Evolutionary conservation across 1,284 basidiomycete genomes (phyloP), one percentile per base, ranked within the genome.

Genomic region (Stereum hirsutum): DNA sequence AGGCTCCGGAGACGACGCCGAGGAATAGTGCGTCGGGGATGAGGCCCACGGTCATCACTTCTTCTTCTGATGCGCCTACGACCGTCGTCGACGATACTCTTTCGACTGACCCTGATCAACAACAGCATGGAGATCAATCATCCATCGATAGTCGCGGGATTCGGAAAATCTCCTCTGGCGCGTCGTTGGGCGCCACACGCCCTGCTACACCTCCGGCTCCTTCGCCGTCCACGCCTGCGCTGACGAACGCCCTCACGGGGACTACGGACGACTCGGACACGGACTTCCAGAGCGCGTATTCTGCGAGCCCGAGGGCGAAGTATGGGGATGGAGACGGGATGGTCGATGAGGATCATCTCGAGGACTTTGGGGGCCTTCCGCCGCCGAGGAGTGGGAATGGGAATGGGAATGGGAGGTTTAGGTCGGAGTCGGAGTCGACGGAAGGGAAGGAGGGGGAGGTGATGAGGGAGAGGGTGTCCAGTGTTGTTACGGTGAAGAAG

Each of bases 231-330:
- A 65, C 65, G 4, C 67, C 69, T 15, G 62, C 68, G 15, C 58
- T 69, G 41, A 69, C 69, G 1, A 62, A 67, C 2, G 59, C 60
- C 1, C 52, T 66, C 17, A 64, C 68, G 28, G 62, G 53, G 11
- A 65, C 70, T 20, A 81, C 85, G 8, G 85, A 89, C 50, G 86
- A 87, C 51, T 87, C 85, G 25, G 85, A 89, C 53, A 82, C 81
- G 14, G 85, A 89, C 54, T 89, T 89, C 59, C 84, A 87, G 60
- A 89, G 85, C 51, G 85, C 86, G 30, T 88, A 85, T 59, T 87
- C 84, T 4, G 63, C 72, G 1, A 85, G 81, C 53, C 81, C 84
- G 10, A 43, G 49, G 38, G 73, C 66, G 39, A 83, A 79, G 53
- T 78, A 76, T 44, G 56, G 57, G 47, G 57, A 55, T 49, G 47